Percentiles rank a stretch among this genome's conserved stretches.
phyloP scores from a whole-genome alignment of 192 early-diverging fungal genomes.

The Hyaloraphidium curvatum region DNA sequence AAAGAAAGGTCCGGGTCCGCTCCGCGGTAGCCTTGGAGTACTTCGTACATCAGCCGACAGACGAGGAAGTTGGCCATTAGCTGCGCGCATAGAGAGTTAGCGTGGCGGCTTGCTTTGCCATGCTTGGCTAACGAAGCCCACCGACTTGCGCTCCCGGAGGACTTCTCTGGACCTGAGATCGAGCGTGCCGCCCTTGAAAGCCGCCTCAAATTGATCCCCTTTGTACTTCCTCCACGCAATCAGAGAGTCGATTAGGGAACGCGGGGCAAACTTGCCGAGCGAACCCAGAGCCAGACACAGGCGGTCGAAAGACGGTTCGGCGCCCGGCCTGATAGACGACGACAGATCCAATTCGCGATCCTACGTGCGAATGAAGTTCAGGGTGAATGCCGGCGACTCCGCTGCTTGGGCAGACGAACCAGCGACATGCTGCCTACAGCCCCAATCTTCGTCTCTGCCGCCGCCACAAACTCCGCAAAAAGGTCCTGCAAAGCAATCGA shows the following conservation, averaged over 20 bases:
- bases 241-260: slow-evolving; percentile 49
- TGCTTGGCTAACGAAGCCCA: neutral
- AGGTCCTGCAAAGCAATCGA: slow-evolving; percentile 34
- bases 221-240: slow-evolving; percentile 55
- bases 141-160: neutral
- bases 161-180: neutral
- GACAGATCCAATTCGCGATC: slow-evolving; percentile 45
- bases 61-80: slow-evolving; percentile 66
- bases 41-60: slow-evolving; percentile 67
- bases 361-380: slow-evolving; percentile 10
- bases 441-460: slow-evolving; percentile 32
- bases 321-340: slow-evolving; percentile 34
- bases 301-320: slow-evolving; percentile 64
- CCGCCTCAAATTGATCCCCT: slow-evolving; percentile 13
- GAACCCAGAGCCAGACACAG: slow-evolving; percentile 56
- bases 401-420: neutral
- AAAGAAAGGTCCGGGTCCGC: slow-evolving; percentile 31
- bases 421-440: neutral
- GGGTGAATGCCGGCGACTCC: neutral
- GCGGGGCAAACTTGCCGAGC: slow-evolving; percentile 64
- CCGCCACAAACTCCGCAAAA: slow-evolving; percentile 33
- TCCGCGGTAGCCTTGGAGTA: slow-evolving; percentile 54
- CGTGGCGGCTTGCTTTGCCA: neutral
- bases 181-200: too few species aligned
- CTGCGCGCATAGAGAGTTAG: slow-evolving; percentile 9